Base-by-base conservation (phyloP, 2,329 filamentous ascomycete genomes). In the Tothia fuscella region DNA sequence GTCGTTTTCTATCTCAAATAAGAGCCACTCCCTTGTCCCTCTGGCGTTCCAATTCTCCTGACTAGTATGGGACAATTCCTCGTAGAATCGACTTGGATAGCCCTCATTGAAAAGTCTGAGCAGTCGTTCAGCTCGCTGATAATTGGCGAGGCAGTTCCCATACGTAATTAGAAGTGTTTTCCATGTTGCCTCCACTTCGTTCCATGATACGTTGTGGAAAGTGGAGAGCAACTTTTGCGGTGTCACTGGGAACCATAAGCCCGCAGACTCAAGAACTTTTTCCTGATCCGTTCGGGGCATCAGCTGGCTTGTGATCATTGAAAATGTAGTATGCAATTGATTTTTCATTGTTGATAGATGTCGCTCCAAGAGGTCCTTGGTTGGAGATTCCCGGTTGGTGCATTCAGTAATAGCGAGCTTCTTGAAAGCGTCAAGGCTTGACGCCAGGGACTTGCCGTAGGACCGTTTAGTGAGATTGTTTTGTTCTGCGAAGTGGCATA, bases 1-100 rank as follows among this genome's bases (percentile, higher is more conserved):
- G 45, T 78, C 66, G 0, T 67, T 63, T 40, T 82, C 78, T n/a
- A 81, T 68, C 46, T 82, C 77, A 1, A 82, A 56, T 0, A 82
- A 58, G 0, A 82, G 51, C 70, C 75, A 79, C 48, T 82, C 76
- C 0, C 74, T 66, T 28, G 63, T 58, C 0, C 70, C 46, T 0
- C 51, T 7, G 0, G 71, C 67, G 5, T 67, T 49, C 75, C 78
- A 83, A 7, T 70, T 72, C 2, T 51, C 48, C 46, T 78, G 75
- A 0, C 76, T 78, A 0, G 47, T 13, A 42, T 77, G 78, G 1
- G 46, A 38, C 0, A 68, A 46, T 44, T 71, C 56, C 41, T 55
- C n/a, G n/a, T n/a, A n/a, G 50, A 1, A 45, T 31, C 3, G 60
- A 45, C 4, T 57, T 56, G 0, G 46, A 49, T 2, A n/a, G n/a